A percentile compares a stretch with the other conserved stretches of the same genome.
These are phyloP conservation scores for Candida peoriensis DNA, from an alignment of 805 yeast genomes.

Conservation along the genomic window DNA sequence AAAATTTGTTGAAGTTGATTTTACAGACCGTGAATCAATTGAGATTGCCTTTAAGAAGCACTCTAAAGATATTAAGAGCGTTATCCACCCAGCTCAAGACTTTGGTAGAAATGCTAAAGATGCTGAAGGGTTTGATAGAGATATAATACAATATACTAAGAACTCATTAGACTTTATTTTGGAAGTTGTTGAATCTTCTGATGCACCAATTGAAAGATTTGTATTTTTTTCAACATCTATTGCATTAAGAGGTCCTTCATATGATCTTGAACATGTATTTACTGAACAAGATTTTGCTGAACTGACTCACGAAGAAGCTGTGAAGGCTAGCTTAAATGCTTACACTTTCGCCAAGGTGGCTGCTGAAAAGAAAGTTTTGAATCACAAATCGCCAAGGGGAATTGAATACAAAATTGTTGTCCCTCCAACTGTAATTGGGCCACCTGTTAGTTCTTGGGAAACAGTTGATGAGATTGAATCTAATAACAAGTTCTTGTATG, in stretches of 20 bases:
- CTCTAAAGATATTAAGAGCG: not conserved
- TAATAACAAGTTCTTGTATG: constrained; percentile 1
- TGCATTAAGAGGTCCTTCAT: constrained; percentile 7
- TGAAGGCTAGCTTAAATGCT: constrained; percentile 1
- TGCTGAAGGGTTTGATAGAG: constrained; percentile 3
- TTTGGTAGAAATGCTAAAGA: constrained; percentile 3
- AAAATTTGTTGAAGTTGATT: constrained; percentile 6
- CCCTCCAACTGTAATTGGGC: constrained; percentile 10
- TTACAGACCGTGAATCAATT: constrained; percentile 1
- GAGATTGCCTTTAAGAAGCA: constrained; percentile 1
- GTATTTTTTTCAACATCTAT: constrained; percentile 8
- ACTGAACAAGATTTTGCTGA: constrained; percentile 5
- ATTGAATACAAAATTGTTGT: constrained; percentile 9
- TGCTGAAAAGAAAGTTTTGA: constrained; percentile 3
- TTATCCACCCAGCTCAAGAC: constrained; percentile 9
- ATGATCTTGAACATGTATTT: constrained; percentile 2
- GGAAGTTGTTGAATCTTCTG: constrained; percentile 3
- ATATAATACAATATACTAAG: constrained; percentile 4
- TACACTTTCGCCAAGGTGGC: constrained; percentile 9
- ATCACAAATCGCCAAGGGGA: constrained; percentile 1
- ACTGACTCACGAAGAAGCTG: constrained; percentile 2
- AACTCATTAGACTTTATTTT: constrained; percentile 2
- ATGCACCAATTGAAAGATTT: constrained; percentile 8
- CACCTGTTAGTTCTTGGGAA: constrained; percentile 3
- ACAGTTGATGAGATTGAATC: not conserved